Base-by-base conservation (phyloP, 176 grass and related monocot species). In the Miscanthus lutarioriparius region DNA sequence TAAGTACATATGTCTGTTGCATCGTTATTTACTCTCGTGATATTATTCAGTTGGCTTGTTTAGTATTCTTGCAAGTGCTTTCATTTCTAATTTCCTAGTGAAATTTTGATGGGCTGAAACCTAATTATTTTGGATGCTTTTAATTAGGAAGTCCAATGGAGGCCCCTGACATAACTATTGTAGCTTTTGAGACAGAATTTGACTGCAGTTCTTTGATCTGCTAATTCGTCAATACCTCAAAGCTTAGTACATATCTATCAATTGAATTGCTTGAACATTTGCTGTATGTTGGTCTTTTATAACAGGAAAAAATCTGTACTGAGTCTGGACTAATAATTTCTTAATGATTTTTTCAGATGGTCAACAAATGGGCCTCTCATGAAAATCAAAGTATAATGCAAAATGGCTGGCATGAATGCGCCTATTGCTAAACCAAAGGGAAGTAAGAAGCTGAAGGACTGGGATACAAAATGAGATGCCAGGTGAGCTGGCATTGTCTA, bases 361-460 rank as follows among this genome's bases (percentile, higher is more conserved):
- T 70, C 91, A 86, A 93, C 87, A 86, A 98, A 95, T 83, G 93
- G 89, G 4, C 93, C 91, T 19, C 79, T 98, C n/a, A n/a, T n/a
- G n/a, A n/a, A n/a, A n/a, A n/a, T n/a, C 93, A 37, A 98, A 95
- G 71, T 98, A 98, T 83, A 93, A 93, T 73, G 86, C 89, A 8
- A 98, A 81, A 95, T 95, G 96, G 93, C 92, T 62, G 93, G 93
- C 76, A 92, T 98, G 91, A 94, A 97, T 88, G 89, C 68, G 22
- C 91, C 96, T 82, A 94, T 98, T 64, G 85, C 73, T 15, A 95
- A 95, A 78, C 96, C 96, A 62, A 95, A 93, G 81, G 96, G 96
- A 81, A 93, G 96, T 74, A 98, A 90, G 89, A 98, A 98, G 51
- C 49, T 98, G 65, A 98, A 95, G 84, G 96, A 98, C 72, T 98